phyloP scores from a whole-genome alignment of 2,329 filamentous ascomycete species.

The Apiospora phragmitis region DNA sequence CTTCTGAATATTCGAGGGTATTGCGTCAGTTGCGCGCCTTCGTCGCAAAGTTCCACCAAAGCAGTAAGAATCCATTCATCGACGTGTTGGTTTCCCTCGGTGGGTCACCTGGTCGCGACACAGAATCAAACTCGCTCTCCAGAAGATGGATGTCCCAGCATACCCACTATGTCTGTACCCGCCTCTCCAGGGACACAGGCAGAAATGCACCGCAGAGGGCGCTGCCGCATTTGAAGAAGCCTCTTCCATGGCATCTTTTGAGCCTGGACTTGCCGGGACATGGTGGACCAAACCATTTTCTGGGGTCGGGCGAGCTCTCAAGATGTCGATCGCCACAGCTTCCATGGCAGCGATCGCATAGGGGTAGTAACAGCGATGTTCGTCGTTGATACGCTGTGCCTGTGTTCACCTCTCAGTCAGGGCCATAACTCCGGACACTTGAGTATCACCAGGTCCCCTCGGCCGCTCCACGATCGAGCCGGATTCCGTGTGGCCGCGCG shows the following conservation, averaged over 20 bases:
- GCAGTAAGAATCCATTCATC: background rate
- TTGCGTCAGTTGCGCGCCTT: background rate
- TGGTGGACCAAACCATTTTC: background rate
- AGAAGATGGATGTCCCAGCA: background rate
- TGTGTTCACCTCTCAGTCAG: background rate
- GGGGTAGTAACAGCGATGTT: background rate
- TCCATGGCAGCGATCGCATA: background rate
- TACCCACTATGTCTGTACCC: background rate
- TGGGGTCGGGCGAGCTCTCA: no score
- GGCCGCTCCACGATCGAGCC: background rate
- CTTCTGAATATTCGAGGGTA: background rate
- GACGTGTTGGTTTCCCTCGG: background rate
- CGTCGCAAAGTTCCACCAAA: background rate
- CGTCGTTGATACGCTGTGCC: background rate
- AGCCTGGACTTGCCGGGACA: background rate
- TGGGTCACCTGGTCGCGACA: background rate
- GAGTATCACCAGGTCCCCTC: no score
- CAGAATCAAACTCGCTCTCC: background rate
- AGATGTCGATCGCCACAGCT: background rate
- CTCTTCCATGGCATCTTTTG: background rate
- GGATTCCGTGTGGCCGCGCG: background rate
- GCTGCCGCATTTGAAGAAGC: background rate
- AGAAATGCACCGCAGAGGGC: no score
- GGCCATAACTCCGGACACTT: background rate
- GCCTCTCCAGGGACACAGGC: background rate